Evolutionary conservation across 176 grass and related monocot species (phyloP), one percentile per base, ranked within the genome.

Genomic region (Puccinellia tenuiflora): DNA sequence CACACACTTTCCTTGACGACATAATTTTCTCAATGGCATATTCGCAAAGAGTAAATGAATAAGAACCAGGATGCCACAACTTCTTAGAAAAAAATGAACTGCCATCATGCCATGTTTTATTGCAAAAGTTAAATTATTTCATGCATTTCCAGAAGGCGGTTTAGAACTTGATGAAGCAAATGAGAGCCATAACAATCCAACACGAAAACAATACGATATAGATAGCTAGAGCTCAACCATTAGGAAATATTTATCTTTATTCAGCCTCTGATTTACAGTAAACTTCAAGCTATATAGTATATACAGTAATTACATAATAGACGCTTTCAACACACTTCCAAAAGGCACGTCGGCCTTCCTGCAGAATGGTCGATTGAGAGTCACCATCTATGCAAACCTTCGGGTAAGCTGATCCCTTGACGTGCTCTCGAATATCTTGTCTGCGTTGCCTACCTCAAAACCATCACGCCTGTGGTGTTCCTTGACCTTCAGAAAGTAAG

Each of bases 361-460:
- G 28, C 65, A 39, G 55, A 74, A 86, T 54, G 50, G 38, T 76
- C 59, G 29, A 69, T 60, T 2, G 8, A 73, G 18, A 88, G 39
- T 86, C 83, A 79, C 42, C 22, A 10, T 13, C 85, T 68, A 98
- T 31, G 80, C 85, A 85, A 67, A 90, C 45, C 59, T 95, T 80
- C 87, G 77, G 17, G 87, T 98, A 65, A 99, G 72, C 54, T 96
- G 96, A 83, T 96, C 96, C 70, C 90, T 96, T 14, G 93, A 96
- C n/a, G 93, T 99, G 86, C 96, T 99, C 81, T 96, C 91, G 28
- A 99, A 93, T 86, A 99, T 99, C 91, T 99, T 99, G 83, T 99
- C 93, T 46, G 93, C 96, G 48, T 99, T 99, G 61, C 96, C 96
- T 71, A 96, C 96, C 85, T 99, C 96, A 68, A 96, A 99, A 71